Conservation (phyloP, 202 grass and related monocot species). For the Bolboschoenoplectus hybrid region DNA sequence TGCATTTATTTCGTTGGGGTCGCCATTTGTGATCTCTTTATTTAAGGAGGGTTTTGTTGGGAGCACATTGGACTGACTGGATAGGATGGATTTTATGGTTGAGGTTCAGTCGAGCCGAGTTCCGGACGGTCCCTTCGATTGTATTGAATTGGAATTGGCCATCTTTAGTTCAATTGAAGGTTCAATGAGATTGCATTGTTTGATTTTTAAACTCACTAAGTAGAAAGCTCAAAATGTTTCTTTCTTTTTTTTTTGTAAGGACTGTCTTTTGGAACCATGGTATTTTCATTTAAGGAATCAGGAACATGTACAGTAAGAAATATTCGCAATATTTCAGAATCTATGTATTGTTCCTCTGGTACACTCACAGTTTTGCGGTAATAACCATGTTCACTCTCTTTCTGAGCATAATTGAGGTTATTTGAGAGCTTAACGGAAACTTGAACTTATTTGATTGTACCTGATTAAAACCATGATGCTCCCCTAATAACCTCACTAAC, state of each 20-base stretch:
- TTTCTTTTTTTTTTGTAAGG: not conserved
- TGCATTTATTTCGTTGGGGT: not conserved
- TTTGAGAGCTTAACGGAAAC: not conserved
- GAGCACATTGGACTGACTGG: not conserved
- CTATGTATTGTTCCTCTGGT: not conserved
- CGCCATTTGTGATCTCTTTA: not conserved
- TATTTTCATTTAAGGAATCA: not conserved
- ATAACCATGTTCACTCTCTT: not conserved
- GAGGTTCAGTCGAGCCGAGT: not conserved
- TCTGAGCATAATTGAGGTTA: not conserved
- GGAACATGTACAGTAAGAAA: not conserved
- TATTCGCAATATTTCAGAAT: slow-evolving; percentile 2
- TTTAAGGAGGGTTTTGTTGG: not conserved
- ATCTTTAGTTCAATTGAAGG: not conserved
- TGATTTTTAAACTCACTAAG: not conserved
- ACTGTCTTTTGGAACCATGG: not conserved
- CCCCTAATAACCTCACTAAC: not conserved
- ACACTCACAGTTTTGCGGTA: not conserved
- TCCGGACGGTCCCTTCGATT: not conserved
- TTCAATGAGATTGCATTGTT: not conserved
- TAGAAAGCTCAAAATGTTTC: not conserved
- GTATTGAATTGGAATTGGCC: not conserved
- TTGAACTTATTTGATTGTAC: not conserved
- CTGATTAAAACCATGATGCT: not conserved
- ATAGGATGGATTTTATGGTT: not conserved